phyloP scores from a whole-genome alignment of 1,284 basidiomycete genomes.

The Moesziomyces globuligerus region DNA sequence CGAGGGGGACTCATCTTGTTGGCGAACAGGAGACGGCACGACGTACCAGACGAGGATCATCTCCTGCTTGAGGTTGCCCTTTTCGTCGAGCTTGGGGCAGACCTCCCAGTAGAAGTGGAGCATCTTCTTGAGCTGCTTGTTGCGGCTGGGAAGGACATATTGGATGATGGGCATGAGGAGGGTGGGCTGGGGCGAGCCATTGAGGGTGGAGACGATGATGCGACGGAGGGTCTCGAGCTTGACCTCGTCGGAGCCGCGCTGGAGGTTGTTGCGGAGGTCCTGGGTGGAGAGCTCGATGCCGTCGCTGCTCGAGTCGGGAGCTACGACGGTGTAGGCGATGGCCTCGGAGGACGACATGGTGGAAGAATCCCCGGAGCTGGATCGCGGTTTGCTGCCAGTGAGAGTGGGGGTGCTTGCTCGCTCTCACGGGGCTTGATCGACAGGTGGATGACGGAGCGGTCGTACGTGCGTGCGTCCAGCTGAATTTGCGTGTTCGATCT shows the following conservation, averaged over 20 bases:
- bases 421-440: not conserved
- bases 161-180: slow-evolving; percentile 99
- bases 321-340: slow-evolving; percentile 53
- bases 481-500: too few species aligned
- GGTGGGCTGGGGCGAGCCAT: slow-evolving; percentile 88
- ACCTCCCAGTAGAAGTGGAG: slow-evolving; percentile 99
- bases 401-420: not conserved
- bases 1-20: too few species aligned
- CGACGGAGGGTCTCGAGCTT: slow-evolving; percentile 96
- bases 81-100: slow-evolving; percentile 96
- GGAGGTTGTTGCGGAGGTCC: slow-evolving; percentile 85
- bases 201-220: slow-evolving; percentile 94
- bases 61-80: slow-evolving; percentile 98
- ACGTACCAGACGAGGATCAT: slow-evolving; percentile 98
- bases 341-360: slow-evolving; percentile 47
- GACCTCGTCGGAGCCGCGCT: slow-evolving; percentile 97
- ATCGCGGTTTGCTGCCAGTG: not conserved
- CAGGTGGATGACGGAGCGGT: too few species aligned
- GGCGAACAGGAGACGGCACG: not conserved
- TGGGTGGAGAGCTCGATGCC: slow-evolving; percentile 55
- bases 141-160: slow-evolving; percentile 92
- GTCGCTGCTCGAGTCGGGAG: slow-evolving; percentile 48
- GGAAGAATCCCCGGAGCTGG: not conserved
- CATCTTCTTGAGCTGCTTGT: slow-evolving; percentile 98
- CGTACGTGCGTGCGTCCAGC: too few species aligned